Evolutionary conservation across 306 rosid species (phyloP), one percentile per base, ranked within the genome.

Genomic region (Pachyrhizus erosus): DNA sequence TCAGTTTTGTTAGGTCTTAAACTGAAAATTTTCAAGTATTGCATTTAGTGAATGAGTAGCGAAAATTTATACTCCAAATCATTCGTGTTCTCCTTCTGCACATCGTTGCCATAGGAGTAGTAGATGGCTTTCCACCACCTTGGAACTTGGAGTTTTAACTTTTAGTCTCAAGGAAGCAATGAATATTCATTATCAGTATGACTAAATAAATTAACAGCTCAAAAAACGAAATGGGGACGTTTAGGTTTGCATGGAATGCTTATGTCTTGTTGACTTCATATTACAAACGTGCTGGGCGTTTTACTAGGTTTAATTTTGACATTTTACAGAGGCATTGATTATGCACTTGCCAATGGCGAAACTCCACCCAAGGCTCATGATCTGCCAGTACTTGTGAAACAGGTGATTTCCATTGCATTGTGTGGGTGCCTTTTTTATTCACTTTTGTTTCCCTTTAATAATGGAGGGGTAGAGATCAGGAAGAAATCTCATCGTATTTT

Each of bases 301-400:
- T 88, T 54, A 77, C 70, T 85, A 39, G 40, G 45, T 89, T 80
- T 75, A 26, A 12, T 74, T 75, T 87, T 84, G 85, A 77, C 66
- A 40, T 75, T 68, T 42, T 69, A 6, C 93, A 96, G 99, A 79
- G 88, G 92, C 77, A 89, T 96, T 58, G 99, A 96, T 84, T 84
- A 79, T 87, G 90, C 98, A 27, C 85, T 96, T 73, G 87, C 90
- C 39, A 89, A 89, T 78, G 84, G 92, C 7, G 88, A 87, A 78
- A 68, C 76, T 77, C 94, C 92, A 2, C 0, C 21, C 40, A 81
- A 73, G 52, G 87, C 77, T 67, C 80, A 57, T 26, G 87, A 87
- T 2, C 69, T 96, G 57, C 90, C 98, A 46, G 0, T 3, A 42
- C 75, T 90, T 83, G 42, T 93, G 91, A 91, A 89, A 76, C 92